phyloP scores from a whole-genome alignment of 2,329 filamentous ascomycete species.

The Fusarium sp. region DNA sequence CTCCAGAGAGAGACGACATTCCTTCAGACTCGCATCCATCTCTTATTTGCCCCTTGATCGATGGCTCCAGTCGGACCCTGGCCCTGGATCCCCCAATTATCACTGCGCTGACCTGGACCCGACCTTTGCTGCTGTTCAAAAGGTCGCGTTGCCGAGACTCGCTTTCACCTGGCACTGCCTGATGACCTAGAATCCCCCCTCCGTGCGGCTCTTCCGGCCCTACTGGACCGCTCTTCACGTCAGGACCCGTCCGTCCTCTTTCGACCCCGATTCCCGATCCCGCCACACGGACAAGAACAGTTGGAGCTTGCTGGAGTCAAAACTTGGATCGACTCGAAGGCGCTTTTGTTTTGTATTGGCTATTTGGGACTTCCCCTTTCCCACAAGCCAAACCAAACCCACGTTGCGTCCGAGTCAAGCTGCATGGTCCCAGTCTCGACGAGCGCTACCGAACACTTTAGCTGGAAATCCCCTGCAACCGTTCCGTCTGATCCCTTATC shows the following conservation, averaged over 20 bases:
- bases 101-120: slow-evolving; percentile 24
- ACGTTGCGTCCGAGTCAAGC: slow-evolving; percentile 23
- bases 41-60: background rate
- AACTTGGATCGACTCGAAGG: slow-evolving; percentile 11
- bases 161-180: slow-evolving; percentile 3
- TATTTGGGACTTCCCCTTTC: slow-evolving; percentile 7
- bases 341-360: background rate
- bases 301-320: slow-evolving; percentile 3
- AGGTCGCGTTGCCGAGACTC: slow-evolving; percentile 6
- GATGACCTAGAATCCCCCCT: slow-evolving; percentile 20
- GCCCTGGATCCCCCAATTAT: slow-evolving; percentile 18
- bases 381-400: slow-evolving; percentile 6
- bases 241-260: slow-evolving; percentile 10
- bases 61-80: slow-evolving; percentile 28
- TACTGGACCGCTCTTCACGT: slow-evolving; percentile 21
- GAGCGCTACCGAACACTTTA: slow-evolving; percentile 19
- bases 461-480: slow-evolving; percentile 37
- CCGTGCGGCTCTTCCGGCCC: slow-evolving; percentile 36
- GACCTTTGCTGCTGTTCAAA: slow-evolving; percentile 2
- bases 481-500: slow-evolving; percentile 33
- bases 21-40: background rate
- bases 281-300: slow-evolving; percentile 22
- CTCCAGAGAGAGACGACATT: background rate
- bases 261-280: slow-evolving; percentile 22
- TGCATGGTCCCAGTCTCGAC: slow-evolving; percentile 12